phyloP scores from a whole-genome alignment of 1,284 basidiomycete genomes.

The Cerioporus squamosus region DNA sequence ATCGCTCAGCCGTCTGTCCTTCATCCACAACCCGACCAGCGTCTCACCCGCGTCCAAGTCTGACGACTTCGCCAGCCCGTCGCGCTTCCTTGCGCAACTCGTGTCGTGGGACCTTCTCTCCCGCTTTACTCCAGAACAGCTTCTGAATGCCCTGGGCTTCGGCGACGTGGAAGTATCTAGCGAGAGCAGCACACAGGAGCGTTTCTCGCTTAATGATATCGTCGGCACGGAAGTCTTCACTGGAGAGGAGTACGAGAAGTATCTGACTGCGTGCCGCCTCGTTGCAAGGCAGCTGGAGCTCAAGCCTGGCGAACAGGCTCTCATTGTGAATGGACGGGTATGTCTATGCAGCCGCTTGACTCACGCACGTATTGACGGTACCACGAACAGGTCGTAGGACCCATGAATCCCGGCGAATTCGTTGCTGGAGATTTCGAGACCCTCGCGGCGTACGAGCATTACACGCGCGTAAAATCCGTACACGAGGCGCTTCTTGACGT shows the following conservation, averaged over 20 bases:
- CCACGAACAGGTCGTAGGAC: constrained; percentile 63
- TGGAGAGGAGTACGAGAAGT: constrained; percentile 39
- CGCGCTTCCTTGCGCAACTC: constrained; percentile 53
- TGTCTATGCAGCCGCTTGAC: constrained; percentile 24
- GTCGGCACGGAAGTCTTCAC: neutral
- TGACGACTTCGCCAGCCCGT: constrained; percentile 29
- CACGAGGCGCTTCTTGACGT: constrained; percentile 64
- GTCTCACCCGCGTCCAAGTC: constrained; percentile 11
- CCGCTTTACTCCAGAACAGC: constrained; percentile 39
- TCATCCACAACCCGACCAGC: constrained; percentile 64
- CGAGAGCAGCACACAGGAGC: constrained; percentile 36
- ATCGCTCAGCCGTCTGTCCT: constrained; percentile 56
- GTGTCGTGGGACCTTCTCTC: constrained; percentile 43
- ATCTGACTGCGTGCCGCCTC: constrained; percentile 47
- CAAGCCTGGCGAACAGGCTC: constrained; percentile 55
- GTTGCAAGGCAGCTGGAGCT: constrained; percentile 60
- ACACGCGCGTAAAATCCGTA: constrained; percentile 71
- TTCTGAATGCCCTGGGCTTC: constrained; percentile 45
- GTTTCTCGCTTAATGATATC: neutral
- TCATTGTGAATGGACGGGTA: constrained; percentile 86
- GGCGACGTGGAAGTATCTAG: constrained; percentile 2
- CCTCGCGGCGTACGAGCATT: constrained; percentile 74
- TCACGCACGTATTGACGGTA: neutral
- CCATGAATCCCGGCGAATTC: constrained; percentile 61
- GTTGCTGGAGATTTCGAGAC: constrained; percentile 66